Conservation (phyloP, 768 basidiomycete species). For the Mycena chlorophos region DNA sequence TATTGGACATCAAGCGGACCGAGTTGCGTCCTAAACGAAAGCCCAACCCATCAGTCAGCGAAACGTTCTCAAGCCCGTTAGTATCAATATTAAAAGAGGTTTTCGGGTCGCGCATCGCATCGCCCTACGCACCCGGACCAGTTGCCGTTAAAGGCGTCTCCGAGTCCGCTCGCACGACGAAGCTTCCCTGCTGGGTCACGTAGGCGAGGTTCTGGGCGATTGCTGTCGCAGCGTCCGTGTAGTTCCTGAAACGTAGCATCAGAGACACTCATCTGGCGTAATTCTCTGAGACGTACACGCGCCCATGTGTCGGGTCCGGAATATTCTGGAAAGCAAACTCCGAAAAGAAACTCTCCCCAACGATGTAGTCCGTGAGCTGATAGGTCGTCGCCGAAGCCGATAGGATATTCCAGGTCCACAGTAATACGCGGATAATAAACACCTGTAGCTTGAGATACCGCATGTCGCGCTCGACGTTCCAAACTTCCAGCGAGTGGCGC, state of each 20-base stretch:
- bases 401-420: no score
- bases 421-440: no score
- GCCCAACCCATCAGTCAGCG: no score
- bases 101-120: neutral
- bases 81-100: no score
- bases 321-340: constrained; percentile 51
- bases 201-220: constrained; percentile 56
- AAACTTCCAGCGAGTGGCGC: neutral
- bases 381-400: constrained; percentile 44
- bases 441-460: no score
- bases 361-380: constrained; percentile 42
- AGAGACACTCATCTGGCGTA: neutral
- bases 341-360: constrained; percentile 49
- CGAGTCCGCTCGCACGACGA: constrained; percentile 57
- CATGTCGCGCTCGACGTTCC: no score
- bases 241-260: constrained; percentile 33
- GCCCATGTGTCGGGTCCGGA: constrained; percentile 63
- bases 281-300: constrained; percentile 48
- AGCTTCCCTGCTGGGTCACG: no score
- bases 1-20: constrained; percentile 55
- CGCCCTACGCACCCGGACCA: constrained; percentile 42
- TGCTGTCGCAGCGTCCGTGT: constrained; percentile 51
- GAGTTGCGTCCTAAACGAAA: constrained; percentile 43
- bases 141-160: constrained; percentile 45
- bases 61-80: constrained; percentile 1